These are phyloP conservation scores for Chalara sp. DNA, from an alignment of 2,329 filamentous ascomycete species.

Conservation along the genomic window DNA sequence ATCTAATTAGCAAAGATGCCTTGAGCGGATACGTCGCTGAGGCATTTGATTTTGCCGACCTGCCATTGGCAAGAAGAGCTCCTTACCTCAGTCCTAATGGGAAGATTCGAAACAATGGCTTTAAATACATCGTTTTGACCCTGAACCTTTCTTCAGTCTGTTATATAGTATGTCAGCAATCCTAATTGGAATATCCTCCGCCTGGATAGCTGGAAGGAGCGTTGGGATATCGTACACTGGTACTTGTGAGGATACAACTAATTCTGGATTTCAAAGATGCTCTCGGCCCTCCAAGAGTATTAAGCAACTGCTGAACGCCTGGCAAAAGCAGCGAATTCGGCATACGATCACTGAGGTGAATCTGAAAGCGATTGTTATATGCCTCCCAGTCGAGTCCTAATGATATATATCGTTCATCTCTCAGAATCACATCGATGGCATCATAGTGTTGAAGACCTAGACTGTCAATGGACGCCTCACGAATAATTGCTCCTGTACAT, in stretches of 20 bases:
- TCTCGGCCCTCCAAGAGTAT: neutral
- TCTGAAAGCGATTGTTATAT: slow-evolving; percentile 52
- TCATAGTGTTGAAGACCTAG: slow-evolving; percentile 22
- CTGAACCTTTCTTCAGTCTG: slow-evolving; percentile 27
- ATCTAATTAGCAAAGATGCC: too few relatives aligned
- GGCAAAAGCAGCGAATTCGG: slow-evolving; percentile 66
- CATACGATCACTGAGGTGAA: slow-evolving; percentile 67
- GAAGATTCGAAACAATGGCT: slow-evolving; percentile 57
- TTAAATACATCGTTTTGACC: slow-evolving; percentile 38
- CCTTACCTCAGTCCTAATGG: slow-evolving; percentile 42
- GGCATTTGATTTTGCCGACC: too few relatives aligned
- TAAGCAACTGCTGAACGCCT: slow-evolving; percentile 65
- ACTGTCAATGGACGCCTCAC: too few relatives aligned
- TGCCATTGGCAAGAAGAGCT: too few relatives aligned
- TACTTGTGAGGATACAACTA: too few relatives aligned
- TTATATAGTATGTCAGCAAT: slow-evolving; percentile 67
- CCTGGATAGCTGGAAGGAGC: neutral
- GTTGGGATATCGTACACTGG: too few relatives aligned
- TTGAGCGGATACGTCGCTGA: too few relatives aligned
- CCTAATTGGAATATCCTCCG: slow-evolving; percentile 60
- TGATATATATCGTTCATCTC: slow-evolving; percentile 74
- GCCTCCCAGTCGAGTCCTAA: slow-evolving; percentile 53
- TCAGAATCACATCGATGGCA: slow-evolving; percentile 55
- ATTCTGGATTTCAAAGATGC: too few relatives aligned
- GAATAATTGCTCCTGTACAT: neutral